Conservation (phyloP, 2,329 filamentous ascomycete genomes). For the Pleurostoma richardsiae region DNA sequence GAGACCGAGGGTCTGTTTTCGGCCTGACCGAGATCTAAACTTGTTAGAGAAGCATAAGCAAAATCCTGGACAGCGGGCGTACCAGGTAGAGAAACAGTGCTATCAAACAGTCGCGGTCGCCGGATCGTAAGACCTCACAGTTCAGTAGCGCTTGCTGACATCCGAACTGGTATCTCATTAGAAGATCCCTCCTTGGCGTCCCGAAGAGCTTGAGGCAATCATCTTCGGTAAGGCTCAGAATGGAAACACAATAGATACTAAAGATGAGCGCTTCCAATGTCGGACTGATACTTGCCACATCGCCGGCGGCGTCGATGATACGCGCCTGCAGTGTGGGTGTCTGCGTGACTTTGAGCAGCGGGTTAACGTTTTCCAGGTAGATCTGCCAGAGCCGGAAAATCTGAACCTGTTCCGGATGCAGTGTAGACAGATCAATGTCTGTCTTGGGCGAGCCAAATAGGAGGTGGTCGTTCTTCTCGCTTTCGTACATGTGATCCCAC, state of each 20-base stretch:
- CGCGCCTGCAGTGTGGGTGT: constrained; percentile 46
- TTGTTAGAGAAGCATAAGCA: neutral
- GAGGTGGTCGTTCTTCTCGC: constrained; percentile 36
- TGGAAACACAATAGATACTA: constrained; percentile 39
- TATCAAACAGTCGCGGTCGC: constrained; percentile 47
- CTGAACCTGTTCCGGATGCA: constrained; percentile 43
- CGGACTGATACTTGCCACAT: constrained; percentile 30
- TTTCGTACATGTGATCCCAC: constrained; percentile 30
- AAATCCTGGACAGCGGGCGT: constrained; percentile 11
- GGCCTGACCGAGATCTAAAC: constrained; percentile 40
- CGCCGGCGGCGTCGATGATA: constrained; percentile 43
- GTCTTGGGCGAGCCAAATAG: constrained; percentile 42
- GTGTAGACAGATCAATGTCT: constrained; percentile 34
- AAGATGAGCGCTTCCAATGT: constrained; percentile 53
- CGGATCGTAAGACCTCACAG: constrained; percentile 41
- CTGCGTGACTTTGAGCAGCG: constrained; percentile 54
- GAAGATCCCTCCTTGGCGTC: constrained; percentile 31
- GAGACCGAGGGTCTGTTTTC: constrained; percentile 39
- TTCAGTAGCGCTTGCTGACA: constrained; percentile 50
- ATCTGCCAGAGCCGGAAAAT: constrained; percentile 51
- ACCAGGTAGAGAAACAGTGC: constrained; percentile 54
- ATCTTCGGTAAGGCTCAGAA: constrained; percentile 33
- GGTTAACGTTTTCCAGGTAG: constrained; percentile 54
- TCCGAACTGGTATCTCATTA: constrained; percentile 38
- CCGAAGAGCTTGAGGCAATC: constrained; percentile 37